Evolutionary conservation across 768 basidiomycete genomes (phyloP).

Genomic region (Phlebiopsis flavidoalba): DNA sequence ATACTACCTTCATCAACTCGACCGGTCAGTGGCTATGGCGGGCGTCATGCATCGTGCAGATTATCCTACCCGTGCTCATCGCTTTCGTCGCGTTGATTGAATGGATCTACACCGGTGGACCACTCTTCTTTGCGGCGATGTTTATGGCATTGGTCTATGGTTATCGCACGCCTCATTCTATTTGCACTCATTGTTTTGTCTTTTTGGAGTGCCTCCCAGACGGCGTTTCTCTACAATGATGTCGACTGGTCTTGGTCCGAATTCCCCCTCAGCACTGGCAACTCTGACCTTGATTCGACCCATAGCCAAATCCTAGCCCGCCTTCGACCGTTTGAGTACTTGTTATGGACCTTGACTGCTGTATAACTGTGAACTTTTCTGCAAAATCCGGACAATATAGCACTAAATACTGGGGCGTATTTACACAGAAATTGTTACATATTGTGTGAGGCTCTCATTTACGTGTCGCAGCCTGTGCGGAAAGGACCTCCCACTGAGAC

Average conservation of each 20-base stretch:
- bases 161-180: not conserved
- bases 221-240: not conserved
- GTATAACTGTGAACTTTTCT: too few species aligned
- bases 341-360: too few species aligned
- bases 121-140: not conserved
- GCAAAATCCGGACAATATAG: too few species aligned
- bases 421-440: too few species aligned
- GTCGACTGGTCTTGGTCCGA: not conserved
- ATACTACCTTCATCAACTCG: not conserved
- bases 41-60: not conserved
- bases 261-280: not conserved
- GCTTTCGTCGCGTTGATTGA: not conserved
- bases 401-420: too few species aligned
- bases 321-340: too few species aligned
- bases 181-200: not conserved
- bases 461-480: too few species aligned
- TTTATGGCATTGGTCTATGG: not conserved
- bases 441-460: too few species aligned
- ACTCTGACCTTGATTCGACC: too few species aligned
- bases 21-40: slow-evolving; percentile 1
- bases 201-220: not conserved
- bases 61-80: not conserved
- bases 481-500: too few species aligned
- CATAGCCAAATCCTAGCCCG: too few species aligned
- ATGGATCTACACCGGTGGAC: not conserved